Evolutionary conservation across 345 rosid genomes (phyloP).

Genomic region (Eucalyptus cloeziana): DNA sequence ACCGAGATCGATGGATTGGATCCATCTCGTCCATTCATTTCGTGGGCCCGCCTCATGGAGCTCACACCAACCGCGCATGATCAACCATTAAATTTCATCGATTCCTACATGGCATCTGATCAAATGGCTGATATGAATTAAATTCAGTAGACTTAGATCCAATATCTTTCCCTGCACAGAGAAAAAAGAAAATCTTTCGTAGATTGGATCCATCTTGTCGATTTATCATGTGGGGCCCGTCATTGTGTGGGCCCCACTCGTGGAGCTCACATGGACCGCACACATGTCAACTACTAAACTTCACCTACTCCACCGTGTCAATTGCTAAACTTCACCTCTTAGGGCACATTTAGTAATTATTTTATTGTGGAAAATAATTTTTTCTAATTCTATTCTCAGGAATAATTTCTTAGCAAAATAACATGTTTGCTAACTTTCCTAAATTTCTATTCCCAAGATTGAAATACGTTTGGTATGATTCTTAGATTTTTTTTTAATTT

Average conservation of each 20-base stretch:
- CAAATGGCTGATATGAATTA: background rate
- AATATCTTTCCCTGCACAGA: background rate
- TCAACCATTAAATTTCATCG: background rate
- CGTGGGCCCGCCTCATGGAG: background rate
- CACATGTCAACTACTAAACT: background rate
- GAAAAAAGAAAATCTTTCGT: background rate
- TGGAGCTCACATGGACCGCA: background rate
- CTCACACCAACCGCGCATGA: background rate
- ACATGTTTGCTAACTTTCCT: no score
- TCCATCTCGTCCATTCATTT: no score
- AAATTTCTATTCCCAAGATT: rapidly evolving
- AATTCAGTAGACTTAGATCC: background rate
- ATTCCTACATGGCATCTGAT: background rate
- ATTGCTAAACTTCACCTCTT: background rate
- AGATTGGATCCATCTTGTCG: background rate
- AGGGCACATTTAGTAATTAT: no score
- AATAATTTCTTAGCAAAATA: no score
- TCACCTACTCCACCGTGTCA: background rate
- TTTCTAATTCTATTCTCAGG: no score
- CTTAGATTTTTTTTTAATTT: no score
- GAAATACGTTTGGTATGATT: no score
- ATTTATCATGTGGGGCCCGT: background rate
- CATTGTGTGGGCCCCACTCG: background rate
- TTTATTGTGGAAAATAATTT: no score
- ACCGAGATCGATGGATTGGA: background rate